A percentile compares a stretch with the other conserved stretches of the same genome.
These are phyloP conservation scores for Sclerotinia borealis DNA, from an alignment of 2,329 filamentous ascomycete species.

Conservation along the genomic window DNA sequence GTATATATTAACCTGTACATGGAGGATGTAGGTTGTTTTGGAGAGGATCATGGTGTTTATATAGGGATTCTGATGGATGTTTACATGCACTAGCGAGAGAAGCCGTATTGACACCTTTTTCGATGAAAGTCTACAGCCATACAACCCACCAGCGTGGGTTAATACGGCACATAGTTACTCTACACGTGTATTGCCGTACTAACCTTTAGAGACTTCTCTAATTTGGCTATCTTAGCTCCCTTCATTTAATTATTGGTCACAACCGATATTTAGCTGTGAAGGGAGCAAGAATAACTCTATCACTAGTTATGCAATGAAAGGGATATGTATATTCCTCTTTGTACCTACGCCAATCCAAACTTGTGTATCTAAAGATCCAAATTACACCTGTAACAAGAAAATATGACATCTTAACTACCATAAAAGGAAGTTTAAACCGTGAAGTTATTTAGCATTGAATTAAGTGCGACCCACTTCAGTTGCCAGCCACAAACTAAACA, in stretches of 20 bases:
- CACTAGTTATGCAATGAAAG: background rate
- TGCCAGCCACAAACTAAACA: accelerated
- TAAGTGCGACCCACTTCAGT: background rate
- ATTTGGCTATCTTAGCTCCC: accelerated
- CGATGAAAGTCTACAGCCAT: background rate
- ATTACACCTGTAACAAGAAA: background rate
- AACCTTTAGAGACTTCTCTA: background rate
- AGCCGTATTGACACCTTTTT: background rate
- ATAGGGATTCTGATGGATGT: background rate
- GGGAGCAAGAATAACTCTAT: no score
- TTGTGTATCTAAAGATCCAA: background rate
- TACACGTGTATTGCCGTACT: background rate
- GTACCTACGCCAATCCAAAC: background rate
- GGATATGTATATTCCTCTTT: background rate
- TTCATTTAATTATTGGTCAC: background rate
- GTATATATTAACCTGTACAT: background rate
- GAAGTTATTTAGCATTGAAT: background rate
- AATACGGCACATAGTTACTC: no score
- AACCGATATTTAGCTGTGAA: background rate
- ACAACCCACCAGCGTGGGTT: background rate
- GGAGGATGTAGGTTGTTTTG: background rate
- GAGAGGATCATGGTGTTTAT: background rate
- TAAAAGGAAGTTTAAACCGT: background rate
- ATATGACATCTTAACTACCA: background rate
- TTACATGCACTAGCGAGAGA: background rate